Conservation (phyloP, 805 yeast genomes). For the Metschnikowia cerradonensis region DNA sequence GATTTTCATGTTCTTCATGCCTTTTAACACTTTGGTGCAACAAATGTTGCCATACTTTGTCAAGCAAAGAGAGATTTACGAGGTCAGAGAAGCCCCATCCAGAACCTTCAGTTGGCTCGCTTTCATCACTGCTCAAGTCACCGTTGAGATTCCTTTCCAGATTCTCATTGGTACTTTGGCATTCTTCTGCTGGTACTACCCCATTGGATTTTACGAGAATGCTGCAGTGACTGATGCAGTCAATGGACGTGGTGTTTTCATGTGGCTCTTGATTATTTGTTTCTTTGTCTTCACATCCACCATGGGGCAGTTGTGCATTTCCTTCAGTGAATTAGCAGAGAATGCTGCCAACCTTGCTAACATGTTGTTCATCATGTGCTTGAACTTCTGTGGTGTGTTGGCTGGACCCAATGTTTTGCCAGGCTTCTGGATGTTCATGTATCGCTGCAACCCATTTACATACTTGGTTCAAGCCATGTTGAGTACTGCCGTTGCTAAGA, state of each 20-base stretch:
- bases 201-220: constrained; percentile 18
- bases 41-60: constrained; percentile 43
- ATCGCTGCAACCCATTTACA: constrained; percentile 68
- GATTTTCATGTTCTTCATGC: constrained; percentile 42
- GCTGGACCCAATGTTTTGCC: constrained; percentile 58
- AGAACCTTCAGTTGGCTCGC: constrained; percentile 43
- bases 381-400: constrained; percentile 78
- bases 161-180: constrained; percentile 50
- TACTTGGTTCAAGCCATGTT: constrained; percentile 42
- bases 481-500: constrained; percentile 43
- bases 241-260: constrained; percentile 32
- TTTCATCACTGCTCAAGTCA: constrained; percentile 36
- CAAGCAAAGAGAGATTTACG: constrained; percentile 42
- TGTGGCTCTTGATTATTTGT: constrained; percentile 28
- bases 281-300: constrained; percentile 21
- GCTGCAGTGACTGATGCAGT: constrained; percentile 17
- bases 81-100: constrained; percentile 43
- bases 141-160: constrained; percentile 48
- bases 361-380: constrained; percentile 23
- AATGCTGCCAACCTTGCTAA: constrained; percentile 25
- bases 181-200: constrained; percentile 67
- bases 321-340: constrained; percentile 22
- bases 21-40: constrained; percentile 38
- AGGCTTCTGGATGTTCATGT: constrained; percentile 83
- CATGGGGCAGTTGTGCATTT: constrained; percentile 21